phyloP scores from a whole-genome alignment of 176 grass and related monocot species.

The Elymus sibiricus region DNA sequence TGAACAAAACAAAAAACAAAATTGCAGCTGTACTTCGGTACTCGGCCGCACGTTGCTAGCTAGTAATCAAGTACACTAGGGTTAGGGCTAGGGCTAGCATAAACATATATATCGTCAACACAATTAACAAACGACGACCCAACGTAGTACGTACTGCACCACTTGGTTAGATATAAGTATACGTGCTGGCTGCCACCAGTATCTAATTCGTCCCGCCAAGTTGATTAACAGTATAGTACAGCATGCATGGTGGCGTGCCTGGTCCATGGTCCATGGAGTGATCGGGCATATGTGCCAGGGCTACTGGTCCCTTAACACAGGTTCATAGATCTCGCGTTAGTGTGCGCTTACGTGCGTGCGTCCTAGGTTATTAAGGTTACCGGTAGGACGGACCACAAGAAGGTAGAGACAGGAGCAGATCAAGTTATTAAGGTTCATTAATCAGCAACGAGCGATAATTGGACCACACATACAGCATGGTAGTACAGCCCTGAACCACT shows the following conservation, averaged over 20 bases:
- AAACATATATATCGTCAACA: neutral
- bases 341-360: neutral
- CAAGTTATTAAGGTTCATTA: neutral
- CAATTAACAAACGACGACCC: neutral
- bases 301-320: constrained; percentile 16
- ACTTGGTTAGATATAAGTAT: too few species aligned
- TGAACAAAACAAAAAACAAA: neutral
- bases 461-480: neutral
- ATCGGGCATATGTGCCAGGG: neutral
- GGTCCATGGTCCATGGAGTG: neutral
- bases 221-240: neutral
- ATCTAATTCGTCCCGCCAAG: neutral
- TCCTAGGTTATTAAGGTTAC: constrained; percentile 14
- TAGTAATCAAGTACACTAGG: neutral
- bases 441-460: neutral
- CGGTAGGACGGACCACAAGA: neutral
- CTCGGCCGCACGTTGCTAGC: neutral
- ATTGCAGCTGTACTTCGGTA: neutral
- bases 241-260: neutral
- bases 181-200: neutral
- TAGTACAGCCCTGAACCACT: neutral
- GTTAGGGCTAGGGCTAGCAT: neutral
- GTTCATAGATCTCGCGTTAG: neutral
- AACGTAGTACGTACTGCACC: too few species aligned
- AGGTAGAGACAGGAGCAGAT: neutral